Evolutionary conservation across 768 basidiomycete genomes (phyloP), one percentile per base, ranked within the genome.

Genomic region (Pleurotus salmoneostramineus): DNA sequence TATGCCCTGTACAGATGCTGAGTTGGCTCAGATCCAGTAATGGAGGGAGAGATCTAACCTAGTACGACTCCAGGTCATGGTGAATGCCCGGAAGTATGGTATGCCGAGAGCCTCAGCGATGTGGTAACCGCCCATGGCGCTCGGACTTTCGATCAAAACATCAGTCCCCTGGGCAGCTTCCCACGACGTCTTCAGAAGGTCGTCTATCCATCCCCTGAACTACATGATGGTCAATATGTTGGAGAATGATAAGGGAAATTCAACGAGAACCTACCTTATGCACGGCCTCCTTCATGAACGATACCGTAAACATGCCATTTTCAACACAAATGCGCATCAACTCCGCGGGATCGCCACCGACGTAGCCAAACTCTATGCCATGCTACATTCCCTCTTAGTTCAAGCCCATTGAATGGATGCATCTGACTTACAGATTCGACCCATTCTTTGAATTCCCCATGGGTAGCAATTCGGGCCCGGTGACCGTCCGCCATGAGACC

Each of bases 131-230:
- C 88, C 94, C 93, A 99, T 99, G 8, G 96, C 95, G 66, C 92
- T 95, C 0, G 96, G 96, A 66, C 91, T 93, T 73, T 99, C 96
- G 46, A 99, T 77, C 42, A 99, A 80, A 32, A 98, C 83, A 69
- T 99, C 95, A 0, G 93, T 93, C 36, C 85, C 88, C 73, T 96
- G 94, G 67, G 97, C 98, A 0, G 95, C 95, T 63, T 94, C 89
- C 95, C 95, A 98, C 1, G 95, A 91, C 0, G 94, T 94, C 70
- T 87, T 88, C 47, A 99, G 82, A 6, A 99, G 80, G 68, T 99
- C 97, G 67, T 99, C 97, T 40, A 98, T 76, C 96, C 96, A 98
- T 7, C 94, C 95, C 54, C 97, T 89, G 76, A 98, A 98, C 91
- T 96, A 68, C 32, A 45, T 56, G 35, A 32, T 37, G 59, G 32